phyloP scores from a whole-genome alignment of 2,329 filamentous ascomycete genomes.

The Fusarium transvaalense region DNA sequence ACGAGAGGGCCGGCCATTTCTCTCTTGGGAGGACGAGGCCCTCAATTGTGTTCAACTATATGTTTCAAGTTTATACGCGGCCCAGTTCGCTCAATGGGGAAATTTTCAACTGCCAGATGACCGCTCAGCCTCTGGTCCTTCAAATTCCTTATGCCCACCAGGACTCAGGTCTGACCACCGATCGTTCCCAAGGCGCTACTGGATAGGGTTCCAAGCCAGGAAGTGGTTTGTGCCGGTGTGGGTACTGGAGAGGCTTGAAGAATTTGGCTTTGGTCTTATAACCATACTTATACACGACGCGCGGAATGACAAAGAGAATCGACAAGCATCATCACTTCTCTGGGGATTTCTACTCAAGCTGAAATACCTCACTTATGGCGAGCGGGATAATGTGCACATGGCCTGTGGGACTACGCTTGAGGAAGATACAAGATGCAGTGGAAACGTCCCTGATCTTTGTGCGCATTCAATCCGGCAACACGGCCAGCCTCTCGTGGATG shows the following conservation, averaged over 20 bases:
- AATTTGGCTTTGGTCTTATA: background rate
- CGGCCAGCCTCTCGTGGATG: no score
- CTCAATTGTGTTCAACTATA: constrained; percentile 5
- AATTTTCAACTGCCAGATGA: background rate
- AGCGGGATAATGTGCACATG: background rate
- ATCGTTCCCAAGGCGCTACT: background rate
- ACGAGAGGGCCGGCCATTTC: background rate
- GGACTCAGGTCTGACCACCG: background rate
- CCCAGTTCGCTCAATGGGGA: background rate
- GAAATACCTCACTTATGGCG: background rate
- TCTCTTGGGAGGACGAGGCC: background rate
- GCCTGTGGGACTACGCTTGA: background rate
- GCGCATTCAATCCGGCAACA: background rate
- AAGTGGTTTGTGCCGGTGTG: background rate
- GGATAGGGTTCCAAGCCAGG: no score
- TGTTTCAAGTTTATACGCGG: background rate
- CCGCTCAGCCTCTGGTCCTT: background rate
- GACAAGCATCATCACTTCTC: background rate
- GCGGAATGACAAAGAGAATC: no score
- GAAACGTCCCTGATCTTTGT: background rate
- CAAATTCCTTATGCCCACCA: no score
- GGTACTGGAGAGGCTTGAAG: background rate
- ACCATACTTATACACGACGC: background rate
- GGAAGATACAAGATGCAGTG: background rate
- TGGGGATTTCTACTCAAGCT: background rate